Evolutionary conservation across 768 basidiomycete genomes (phyloP).

Genomic region (Paxillus rubicundulus): DNA sequence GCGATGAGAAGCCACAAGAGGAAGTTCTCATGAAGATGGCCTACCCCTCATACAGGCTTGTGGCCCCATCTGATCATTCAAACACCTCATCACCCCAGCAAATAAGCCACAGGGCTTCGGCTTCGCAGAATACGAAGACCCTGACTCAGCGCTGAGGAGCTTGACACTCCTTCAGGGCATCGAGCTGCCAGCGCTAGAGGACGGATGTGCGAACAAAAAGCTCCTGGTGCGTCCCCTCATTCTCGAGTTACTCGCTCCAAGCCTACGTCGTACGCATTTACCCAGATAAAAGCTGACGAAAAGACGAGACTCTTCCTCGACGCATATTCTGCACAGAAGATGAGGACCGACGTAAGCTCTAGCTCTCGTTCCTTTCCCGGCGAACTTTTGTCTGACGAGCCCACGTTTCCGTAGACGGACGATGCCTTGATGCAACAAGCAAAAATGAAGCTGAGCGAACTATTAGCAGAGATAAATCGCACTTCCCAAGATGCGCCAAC

Average conservation of each 20-base stretch:
- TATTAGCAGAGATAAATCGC: constrained; percentile 70
- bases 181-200: constrained; percentile 60
- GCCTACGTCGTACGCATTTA: constrained; percentile 37
- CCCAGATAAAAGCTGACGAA: constrained; percentile 92
- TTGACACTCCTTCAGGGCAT: constrained; percentile 61
- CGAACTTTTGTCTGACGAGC: not conserved
- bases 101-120: constrained; percentile 97
- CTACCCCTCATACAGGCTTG: constrained; percentile 59
- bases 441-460: constrained; percentile 58
- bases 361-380: not conserved
- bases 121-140: constrained; percentile 94
- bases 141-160: constrained; percentile 84
- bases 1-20: not conserved
- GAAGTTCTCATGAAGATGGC: not conserved
- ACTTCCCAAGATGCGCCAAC: constrained; percentile 73
- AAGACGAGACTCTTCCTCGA: constrained; percentile 89
- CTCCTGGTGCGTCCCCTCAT: constrained; percentile 57
- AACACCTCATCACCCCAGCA: constrained; percentile 86
- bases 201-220: constrained; percentile 60
- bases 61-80: constrained; percentile 86
- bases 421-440: constrained; percentile 63
- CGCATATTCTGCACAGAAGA: constrained; percentile 75
- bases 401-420: constrained; percentile 50
- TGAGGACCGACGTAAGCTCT: constrained; percentile 71
- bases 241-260: constrained; percentile 17